Base-by-base conservation (phyloP, 2,329 filamentous ascomycete genomes). In the Macrophomina phaseolina region DNA sequence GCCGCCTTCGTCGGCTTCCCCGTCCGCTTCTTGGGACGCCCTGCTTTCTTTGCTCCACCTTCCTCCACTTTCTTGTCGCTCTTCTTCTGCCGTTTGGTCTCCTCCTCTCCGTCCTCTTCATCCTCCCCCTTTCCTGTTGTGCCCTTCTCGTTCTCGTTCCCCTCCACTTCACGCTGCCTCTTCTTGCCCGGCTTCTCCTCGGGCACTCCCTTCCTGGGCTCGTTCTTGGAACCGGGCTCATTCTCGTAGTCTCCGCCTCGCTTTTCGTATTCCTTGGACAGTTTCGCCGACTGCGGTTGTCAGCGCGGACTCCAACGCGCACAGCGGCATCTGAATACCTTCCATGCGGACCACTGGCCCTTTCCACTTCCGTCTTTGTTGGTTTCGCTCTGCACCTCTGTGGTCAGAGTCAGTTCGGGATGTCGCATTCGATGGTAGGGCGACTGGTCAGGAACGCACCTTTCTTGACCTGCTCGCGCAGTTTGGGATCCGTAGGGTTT, bases 261-360 rank as follows among this genome's bases (percentile, higher is more conserved):
- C 68, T 75, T 74, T 70, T 82, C 79, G 67, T 81, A 81, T 70
- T 81, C 78, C 68, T 81, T 79, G 49, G 74, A 75, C n/a, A 81
- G 73, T 67, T 81, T 79, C n/a, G 73, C 69, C 5, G 79, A 79
- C 79, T 81, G 14, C 34, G 12, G 46, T 23, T 40, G 23, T 64
- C 61, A 53, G 61, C 12, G 38, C 36, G 18, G 23, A 8, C 16
- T 28, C 28, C 36, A 23, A 46, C 38, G 16, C 9, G 28, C 4
- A 18, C 18, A 4, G n/a, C 11, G 11, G n/a, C 5, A 18, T 6
- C 4, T 11, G n/a, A 48, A 14, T 49, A 79, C 81, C 76, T 82
- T 83, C 81, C 81, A 83, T 51, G 81, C 81, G 61, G 79, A 79
- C 81, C 80, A 80, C 70, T 82, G 75, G 4, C 80, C 81, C 69